A percentile compares a stretch with the other conserved stretches of the same genome.
phyloP scores from a whole-genome alignment of 2,329 filamentous ascomycete genomes.

The Ascocoryne sarcoides region DNA sequence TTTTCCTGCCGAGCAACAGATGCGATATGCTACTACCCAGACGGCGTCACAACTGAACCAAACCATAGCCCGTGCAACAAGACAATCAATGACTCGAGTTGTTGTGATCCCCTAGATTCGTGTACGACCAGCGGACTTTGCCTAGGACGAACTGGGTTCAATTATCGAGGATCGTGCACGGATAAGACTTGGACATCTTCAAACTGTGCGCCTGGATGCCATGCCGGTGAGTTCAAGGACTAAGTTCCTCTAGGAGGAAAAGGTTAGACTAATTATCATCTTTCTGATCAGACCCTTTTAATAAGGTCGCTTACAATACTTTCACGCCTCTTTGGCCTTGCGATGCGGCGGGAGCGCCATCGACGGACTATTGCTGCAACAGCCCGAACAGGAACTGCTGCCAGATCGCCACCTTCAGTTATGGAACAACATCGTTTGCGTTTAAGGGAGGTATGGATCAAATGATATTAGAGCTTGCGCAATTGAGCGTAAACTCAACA shows the following conservation, averaged over 20 bases:
- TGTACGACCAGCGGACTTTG: conserved; percentile 10
- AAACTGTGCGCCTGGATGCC: conserved; percentile 5
- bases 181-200: conserved; percentile 10
- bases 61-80: conserved; percentile 13
- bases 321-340: conserved; percentile 9
- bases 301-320: conserved; percentile 4
- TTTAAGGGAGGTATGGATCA: conserved; percentile 10
- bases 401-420: conserved; percentile 7
- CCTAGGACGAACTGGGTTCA: conserved; percentile 9
- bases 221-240: conserved; percentile 4
- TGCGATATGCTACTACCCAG: conserved; percentile 9
- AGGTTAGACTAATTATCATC: neutral
- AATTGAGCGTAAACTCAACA: neutral
- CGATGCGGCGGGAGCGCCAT: neutral
- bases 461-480: conserved; percentile 3
- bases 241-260: too few species aligned
- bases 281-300: conserved; percentile 4
- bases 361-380: conserved; percentile 6
- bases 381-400: conserved; percentile 7
- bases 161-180: conserved; percentile 12
- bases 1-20: neutral
- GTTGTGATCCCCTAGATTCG: conserved; percentile 12
- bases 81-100: conserved; percentile 7
- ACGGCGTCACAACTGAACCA: conserved; percentile 10
- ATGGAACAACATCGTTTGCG: conserved; percentile 5